Base-by-base conservation (phyloP, 768 basidiomycete species). In the Cyathus striatus region DNA sequence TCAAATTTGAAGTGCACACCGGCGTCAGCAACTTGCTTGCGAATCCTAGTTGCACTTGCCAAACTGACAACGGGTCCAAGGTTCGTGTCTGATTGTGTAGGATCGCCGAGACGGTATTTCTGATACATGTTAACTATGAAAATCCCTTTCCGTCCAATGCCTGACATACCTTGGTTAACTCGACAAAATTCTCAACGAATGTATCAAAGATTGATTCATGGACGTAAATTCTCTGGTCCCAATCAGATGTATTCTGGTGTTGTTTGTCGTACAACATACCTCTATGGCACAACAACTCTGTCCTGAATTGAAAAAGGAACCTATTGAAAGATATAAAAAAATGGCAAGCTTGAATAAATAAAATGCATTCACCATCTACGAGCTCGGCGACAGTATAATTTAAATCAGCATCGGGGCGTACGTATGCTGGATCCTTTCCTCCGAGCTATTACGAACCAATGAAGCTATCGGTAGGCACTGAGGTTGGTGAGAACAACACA, bases 351-450 rank as follows among this genome's bases (percentile, higher is more conserved):
- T 6, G 21, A 1, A 22, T n/a, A 13, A 12, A 16, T 18, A 17
- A 18, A 7, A n/a, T n/a, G 24, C 13, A 51, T 70, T 38, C 43
- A 85, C 93, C 95, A 62, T 99, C 96, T 2, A 93, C 93, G 3
- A 98, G 76, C 54, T 97, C 86, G 18, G 79, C 75, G 10, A 81
- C 83, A 0, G 92, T 86, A 54, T 86, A 97, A 9, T 79, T 76
- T 1, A 96, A 55, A 62, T 96, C 81, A 0, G 87, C 91, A 60
- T 97, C 95, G 2, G 77, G 65, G 18, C 92, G 71, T 5, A 99
- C 93, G 56, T 97, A 99, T 2, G 95, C 96, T 2, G 96, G 92
- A 56, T 99, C 96, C 62, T 99, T 98, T 1, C 96, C 96, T 2
- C 96, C 96, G 13, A 99, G 79, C 87, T 91, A 49, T 16, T 12